These are phyloP conservation scores for Saccharomycopsis selenospora DNA, from an alignment of 805 yeast species.

Conservation along the genomic window DNA sequence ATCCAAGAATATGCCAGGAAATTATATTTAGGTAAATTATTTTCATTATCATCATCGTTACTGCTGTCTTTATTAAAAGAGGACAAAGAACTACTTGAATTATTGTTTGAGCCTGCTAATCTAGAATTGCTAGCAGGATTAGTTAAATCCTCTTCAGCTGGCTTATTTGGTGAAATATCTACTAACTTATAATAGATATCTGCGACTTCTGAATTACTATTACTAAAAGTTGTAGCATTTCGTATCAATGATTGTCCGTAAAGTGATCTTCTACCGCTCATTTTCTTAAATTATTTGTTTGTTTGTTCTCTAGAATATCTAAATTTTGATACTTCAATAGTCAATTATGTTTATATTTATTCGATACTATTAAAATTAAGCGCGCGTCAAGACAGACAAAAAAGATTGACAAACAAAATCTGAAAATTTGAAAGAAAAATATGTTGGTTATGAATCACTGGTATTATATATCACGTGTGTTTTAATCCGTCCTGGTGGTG, in stretches of 20 bases:
- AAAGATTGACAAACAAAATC: no score
- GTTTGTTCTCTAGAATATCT: not conserved
- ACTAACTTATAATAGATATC: slow-evolving; percentile 29
- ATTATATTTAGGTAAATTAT: slow-evolving; percentile 24
- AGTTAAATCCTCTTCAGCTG: slow-evolving; percentile 15
- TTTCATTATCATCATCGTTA: not conserved
- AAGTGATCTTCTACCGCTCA: slow-evolving; percentile 22
- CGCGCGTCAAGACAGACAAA: no score
- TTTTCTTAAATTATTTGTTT: slow-evolving; percentile 2
- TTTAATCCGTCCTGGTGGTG: no score
- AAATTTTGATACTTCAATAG: no score
- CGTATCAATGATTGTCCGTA: slow-evolving; percentile 30
- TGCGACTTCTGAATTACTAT: slow-evolving; percentile 16
- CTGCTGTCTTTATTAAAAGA: slow-evolving; percentile 5
- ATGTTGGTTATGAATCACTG: no score
- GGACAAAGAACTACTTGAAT: slow-evolving; percentile 14
- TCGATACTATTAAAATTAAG: no score
- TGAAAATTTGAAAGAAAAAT: no score
- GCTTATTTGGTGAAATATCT: slow-evolving; percentile 31
- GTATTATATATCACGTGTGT: no score
- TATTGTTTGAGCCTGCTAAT: slow-evolving; percentile 26
- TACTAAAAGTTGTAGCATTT: slow-evolving; percentile 24
- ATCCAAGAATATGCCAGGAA: slow-evolving; percentile 32
- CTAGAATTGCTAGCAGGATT: slow-evolving; percentile 21
- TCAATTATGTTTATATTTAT: no score